Base-by-base conservation (phyloP, 2,329 filamentous ascomycete genomes). In the Colletotrichum sp. region DNA sequence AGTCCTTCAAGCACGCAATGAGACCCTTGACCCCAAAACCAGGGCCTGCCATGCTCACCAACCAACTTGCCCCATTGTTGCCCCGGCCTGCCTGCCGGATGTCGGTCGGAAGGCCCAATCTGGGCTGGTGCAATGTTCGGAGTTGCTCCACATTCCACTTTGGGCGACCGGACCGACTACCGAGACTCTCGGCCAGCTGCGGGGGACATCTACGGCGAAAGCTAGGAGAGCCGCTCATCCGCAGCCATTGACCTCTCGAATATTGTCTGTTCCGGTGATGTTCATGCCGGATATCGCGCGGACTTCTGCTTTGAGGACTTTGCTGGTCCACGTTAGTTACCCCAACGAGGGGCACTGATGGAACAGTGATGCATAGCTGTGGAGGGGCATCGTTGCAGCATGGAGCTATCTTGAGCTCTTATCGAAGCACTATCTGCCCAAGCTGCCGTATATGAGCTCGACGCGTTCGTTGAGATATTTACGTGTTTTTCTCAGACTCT, bases 111-210 rank as follows among this genome's bases (percentile, higher is more conserved):
- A 52, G 57, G 34, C 74, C 65, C 38, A 52, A 60, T 43, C n/a
- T 61, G 48, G 48, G 15, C 21, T 69, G 38, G 58, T 36, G 6
- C 13, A 21, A 61, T n/a, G n/a, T 61, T 34, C 36, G 48, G 43
- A 60, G 16, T 5, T 21, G 32, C 57, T n/a, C 66, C 66, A 60
- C 43, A 60, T 69, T 9, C 70, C 43, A 6, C 1, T 52, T 76
- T 55, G 12, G 24, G 60, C 16, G 9, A 65, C 48, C 70, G 74
- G 65, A 69, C 74, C 74, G 74, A 76, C 70, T 76, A 52, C 70
- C 74, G 74, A 69, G 15, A 32, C 9, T 5, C 13, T 32, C 58
- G 24, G 58, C 16, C 13, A 16, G 34, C 26, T 18, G 13, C 43
- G 38, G 28, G 57, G 57, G 6, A 55, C 21, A 13, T 21, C 18